Evolutionary conservation across 2,329 filamentous ascomycete species (phyloP).

Genomic region (Curvularia spicifera): DNA sequence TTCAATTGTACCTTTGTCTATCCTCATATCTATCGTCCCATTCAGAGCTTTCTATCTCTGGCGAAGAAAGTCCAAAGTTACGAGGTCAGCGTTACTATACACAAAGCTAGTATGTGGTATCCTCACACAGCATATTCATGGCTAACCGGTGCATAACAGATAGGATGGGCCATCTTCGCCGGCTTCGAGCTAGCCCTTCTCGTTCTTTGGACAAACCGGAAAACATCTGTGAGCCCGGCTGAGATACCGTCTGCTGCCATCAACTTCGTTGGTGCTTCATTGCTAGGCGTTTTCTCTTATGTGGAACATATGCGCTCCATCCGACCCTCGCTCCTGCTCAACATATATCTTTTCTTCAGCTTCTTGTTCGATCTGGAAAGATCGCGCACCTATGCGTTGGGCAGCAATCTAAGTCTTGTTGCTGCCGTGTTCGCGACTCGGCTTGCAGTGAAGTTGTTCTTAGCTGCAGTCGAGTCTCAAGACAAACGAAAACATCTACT

Average conservation of each 20-base stretch:
- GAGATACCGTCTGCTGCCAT: slow-evolving; percentile 39
- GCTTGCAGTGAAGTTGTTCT: slow-evolving; percentile 52
- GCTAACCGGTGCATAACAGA: slow-evolving; percentile 20
- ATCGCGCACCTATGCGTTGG: slow-evolving; percentile 51
- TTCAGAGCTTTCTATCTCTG: slow-evolving; percentile 39
- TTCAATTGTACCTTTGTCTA: slow-evolving; percentile 38
- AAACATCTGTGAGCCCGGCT: slow-evolving; percentile 20
- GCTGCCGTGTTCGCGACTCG: slow-evolving; percentile 53
- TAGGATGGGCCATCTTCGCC: slow-evolving; percentile 33
- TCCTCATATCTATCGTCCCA: slow-evolving; percentile 41
- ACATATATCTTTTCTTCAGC: slow-evolving; percentile 55
- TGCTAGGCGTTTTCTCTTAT: slow-evolving; percentile 53
- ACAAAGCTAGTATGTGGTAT: slow-evolving; percentile 38
- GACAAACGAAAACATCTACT: slow-evolving; percentile 55
- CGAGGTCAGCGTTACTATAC: slow-evolving; percentile 28
- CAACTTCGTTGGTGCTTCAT: slow-evolving; percentile 33
- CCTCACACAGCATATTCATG: neutral
- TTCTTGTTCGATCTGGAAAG: slow-evolving; percentile 56
- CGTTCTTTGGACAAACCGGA: slow-evolving; percentile 34
- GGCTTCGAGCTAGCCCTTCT: slow-evolving; percentile 40
- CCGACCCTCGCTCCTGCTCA: slow-evolving; percentile 57
- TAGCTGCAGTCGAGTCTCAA: slow-evolving; percentile 55
- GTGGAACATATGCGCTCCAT: slow-evolving; percentile 56
- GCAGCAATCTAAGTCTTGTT: slow-evolving; percentile 45
- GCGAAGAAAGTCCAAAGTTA: slow-evolving; percentile 35